These are phyloP conservation scores for Mucor sp. DNA, from an alignment of 371 early-diverging fungal genomes.

Conservation along the genomic window DNA sequence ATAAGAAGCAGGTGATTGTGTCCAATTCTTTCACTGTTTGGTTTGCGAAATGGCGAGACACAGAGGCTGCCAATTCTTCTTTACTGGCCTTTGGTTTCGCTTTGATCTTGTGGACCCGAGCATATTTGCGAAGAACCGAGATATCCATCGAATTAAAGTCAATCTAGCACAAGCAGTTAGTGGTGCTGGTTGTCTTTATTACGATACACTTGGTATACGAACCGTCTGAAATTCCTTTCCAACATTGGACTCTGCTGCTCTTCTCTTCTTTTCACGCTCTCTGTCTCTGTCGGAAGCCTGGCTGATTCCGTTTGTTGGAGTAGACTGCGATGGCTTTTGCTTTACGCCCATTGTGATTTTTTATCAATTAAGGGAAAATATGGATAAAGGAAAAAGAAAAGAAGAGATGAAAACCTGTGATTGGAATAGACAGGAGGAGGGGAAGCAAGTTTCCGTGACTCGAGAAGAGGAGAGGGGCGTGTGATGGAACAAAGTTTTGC, in stretches of 20 bases:
- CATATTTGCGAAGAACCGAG: constrained; percentile 45
- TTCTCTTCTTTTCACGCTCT: constrained; percentile 48
- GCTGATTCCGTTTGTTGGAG: constrained; percentile 13
- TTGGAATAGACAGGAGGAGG: background rate
- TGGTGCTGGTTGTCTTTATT: background rate
- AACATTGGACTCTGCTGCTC: constrained; percentile 39
- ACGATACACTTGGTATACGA: constrained; percentile 3
- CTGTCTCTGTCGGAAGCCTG: constrained; percentile 33
- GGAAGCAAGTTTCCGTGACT: background rate
- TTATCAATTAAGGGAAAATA: background rate
- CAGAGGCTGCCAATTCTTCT: constrained; percentile 48
- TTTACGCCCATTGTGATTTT: constrained; percentile 29
- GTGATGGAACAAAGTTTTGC: background rate
- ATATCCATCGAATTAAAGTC: constrained; percentile 49
- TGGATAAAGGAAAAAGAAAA: background rate
- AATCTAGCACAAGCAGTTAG: constrained; percentile 26
- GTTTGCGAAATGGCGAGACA: constrained; percentile 54
- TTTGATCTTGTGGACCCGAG: constrained; percentile 47
- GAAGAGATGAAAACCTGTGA: background rate
- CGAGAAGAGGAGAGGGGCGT: background rate
- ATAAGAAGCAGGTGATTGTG: constrained; percentile 51
- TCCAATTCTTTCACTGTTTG: constrained; percentile 52
- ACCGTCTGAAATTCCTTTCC: constrained; percentile 56
- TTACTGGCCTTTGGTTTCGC: constrained; percentile 32
- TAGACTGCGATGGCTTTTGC: constrained; percentile 35